Evolutionary conservation across 805 yeast species (phyloP).

Genomic region (Candida qinlingensis): DNA sequence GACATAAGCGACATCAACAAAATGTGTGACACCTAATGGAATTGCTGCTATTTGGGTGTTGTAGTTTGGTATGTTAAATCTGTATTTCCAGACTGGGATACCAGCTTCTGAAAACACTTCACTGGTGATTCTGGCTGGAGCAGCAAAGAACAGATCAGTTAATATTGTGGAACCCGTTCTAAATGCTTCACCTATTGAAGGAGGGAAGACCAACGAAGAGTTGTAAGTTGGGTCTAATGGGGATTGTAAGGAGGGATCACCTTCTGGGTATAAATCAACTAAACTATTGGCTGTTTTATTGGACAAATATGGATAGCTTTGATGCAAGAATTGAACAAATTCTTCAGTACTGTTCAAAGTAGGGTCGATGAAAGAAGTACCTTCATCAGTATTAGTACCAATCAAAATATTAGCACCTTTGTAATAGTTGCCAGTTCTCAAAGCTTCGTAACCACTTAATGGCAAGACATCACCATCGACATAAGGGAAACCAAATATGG

Average conservation of each 20-base stretch:
- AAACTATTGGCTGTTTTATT: not conserved
- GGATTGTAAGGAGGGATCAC: constrained; percentile 1
- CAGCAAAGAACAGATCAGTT: constrained; percentile 13
- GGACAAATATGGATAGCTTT: not conserved
- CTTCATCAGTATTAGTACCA: constrained; percentile 23
- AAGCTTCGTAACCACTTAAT: constrained; percentile 9
- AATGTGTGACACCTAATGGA: constrained; percentile 4
- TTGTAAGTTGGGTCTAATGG: constrained; percentile 14
- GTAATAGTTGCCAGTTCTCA: constrained; percentile 11
- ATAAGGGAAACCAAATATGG: constrained; percentile 5
- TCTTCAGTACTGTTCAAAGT: constrained; percentile 4
- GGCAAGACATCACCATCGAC: constrained; percentile 17
- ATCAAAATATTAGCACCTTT: constrained; percentile 20
- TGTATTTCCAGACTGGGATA: constrained; percentile 8
- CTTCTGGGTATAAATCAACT: too few species aligned
- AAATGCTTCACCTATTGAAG: not conserved
- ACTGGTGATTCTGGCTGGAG: constrained; percentile 10
- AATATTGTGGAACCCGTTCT: constrained; percentile 4
- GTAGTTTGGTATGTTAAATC: constrained; percentile 8
- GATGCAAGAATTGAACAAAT: not conserved
- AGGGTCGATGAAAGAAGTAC: constrained; percentile 6
- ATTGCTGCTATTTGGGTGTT: not conserved
- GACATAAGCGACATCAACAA: constrained; percentile 9
- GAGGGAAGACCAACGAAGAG: constrained; percentile 4
- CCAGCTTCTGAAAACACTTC: constrained; percentile 2